phyloP scores from a whole-genome alignment of 306 rosid species.

The Castanea mollissima region DNA sequence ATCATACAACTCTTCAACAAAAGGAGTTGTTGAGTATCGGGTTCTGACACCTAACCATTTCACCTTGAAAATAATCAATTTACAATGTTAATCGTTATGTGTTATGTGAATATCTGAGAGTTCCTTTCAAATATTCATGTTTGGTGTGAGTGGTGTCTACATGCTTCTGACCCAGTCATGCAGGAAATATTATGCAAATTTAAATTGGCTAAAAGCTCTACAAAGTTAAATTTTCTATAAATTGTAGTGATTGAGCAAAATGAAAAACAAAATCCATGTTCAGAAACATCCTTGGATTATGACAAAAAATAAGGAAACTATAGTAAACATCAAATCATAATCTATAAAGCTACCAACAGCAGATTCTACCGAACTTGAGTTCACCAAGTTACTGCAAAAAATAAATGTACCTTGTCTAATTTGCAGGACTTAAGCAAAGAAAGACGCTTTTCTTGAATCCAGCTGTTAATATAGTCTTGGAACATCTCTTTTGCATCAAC shows the following conservation, averaged over 20 bases:
- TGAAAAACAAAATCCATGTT: neutral
- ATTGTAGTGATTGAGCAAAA: neutral
- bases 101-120: neutral
- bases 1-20: slow-evolving; percentile 28
- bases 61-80: slow-evolving; percentile 24
- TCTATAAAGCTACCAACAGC: neutral
- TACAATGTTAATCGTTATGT: neutral
- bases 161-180: neutral
- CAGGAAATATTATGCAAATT: neutral
- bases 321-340: slow-evolving; percentile 6
- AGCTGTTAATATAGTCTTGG: slow-evolving; percentile 18
- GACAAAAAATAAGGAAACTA: neutral
- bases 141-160: neutral
- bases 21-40: slow-evolving; percentile 23
- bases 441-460: slow-evolving; percentile 32
- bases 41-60: slow-evolving; percentile 22
- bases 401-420: slow-evolving; percentile 25
- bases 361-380: neutral
- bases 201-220: neutral
- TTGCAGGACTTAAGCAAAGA: slow-evolving; percentile 38
- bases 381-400: neutral
- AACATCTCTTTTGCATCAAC: slow-evolving; percentile 40
- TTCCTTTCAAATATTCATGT: neutral
- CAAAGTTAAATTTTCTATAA: no score
- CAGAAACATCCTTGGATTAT: neutral